Percentiles rank a stretch among this genome's conserved stretches.
phyloP scores from a whole-genome alignment of 305 asterid genomes.

The Solanum aculeatissimum region DNA sequence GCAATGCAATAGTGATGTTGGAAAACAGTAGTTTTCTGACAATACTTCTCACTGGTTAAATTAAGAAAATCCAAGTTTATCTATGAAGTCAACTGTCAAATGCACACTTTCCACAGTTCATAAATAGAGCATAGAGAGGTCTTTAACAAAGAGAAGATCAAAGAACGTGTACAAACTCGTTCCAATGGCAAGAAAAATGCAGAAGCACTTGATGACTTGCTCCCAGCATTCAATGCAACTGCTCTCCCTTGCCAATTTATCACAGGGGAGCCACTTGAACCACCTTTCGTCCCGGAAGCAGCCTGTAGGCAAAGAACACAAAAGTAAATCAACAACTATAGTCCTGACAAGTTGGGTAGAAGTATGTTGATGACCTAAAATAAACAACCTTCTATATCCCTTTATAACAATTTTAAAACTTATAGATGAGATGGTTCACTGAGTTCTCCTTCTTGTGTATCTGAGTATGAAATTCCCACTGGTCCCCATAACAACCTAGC shows the following conservation, averaged over 20 bases:
- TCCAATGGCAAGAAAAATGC: constrained; percentile 98
- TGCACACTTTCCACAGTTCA: neutral
- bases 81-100: neutral
- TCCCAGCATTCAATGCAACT: constrained; percentile 98
- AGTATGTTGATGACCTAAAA: neutral
- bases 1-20: neutral
- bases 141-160: neutral
- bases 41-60: neutral
- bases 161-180: constrained; percentile 50
- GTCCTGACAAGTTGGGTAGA: neutral
- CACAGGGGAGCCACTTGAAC: constrained; percentile 99
- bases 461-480: neutral
- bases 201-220: constrained; percentile 96
- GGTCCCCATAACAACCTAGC: neutral
- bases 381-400: neutral
- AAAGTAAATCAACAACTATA: neutral
- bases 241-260: constrained; percentile 99
- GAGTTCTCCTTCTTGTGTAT: neutral
- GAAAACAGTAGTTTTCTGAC: neutral
- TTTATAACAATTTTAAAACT: neutral
- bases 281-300: constrained; percentile 99
- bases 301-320: constrained; percentile 45
- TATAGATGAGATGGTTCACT: neutral
- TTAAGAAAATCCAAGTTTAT: neutral
- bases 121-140: neutral